A percentile compares a stretch with the other conserved stretches of the same genome.
Conservation (phyloP, 768 basidiomycete species). For the Lyophyllum decastes region DNA sequence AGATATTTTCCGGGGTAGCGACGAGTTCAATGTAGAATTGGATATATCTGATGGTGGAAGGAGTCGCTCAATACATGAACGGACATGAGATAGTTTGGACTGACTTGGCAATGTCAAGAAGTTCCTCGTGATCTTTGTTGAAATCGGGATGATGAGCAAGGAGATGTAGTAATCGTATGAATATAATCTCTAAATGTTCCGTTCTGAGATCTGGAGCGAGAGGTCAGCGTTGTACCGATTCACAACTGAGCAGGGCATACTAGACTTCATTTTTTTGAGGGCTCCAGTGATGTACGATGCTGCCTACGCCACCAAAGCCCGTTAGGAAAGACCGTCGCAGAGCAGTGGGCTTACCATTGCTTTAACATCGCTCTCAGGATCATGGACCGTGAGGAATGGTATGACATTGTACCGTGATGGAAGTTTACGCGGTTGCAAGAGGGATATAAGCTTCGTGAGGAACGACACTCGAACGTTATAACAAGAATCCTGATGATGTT, state of each 20-base stretch:
- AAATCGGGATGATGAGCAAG: slow-evolving; percentile 97
- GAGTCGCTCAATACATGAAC: slow-evolving; percentile 2
- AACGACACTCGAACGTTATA: slow-evolving; percentile 84
- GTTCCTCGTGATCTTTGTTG: slow-evolving; percentile 59
- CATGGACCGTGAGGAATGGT: slow-evolving; percentile 86
- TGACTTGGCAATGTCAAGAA: slow-evolving; percentile 82
- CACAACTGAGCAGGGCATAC: slow-evolving; percentile 28
- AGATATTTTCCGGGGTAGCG: slow-evolving; percentile 77
- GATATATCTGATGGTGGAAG: slow-evolving; percentile 63
- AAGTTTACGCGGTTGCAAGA: slow-evolving; percentile 67
- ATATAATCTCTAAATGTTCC: slow-evolving; percentile 76
- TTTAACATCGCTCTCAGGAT: slow-evolving; percentile 85
- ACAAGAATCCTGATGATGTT: slow-evolving; percentile 68
- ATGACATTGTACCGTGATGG: slow-evolving; percentile 77
- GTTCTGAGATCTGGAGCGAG: slow-evolving; percentile 48
- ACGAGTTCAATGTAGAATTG: slow-evolving; percentile 85
- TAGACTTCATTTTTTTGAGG: slow-evolving; percentile 45
- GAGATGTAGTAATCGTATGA: slow-evolving; percentile 84
- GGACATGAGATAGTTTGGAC: slow-evolving; percentile 20
- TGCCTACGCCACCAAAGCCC: slow-evolving; percentile 41
- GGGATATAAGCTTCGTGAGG: slow-evolving; percentile 68
- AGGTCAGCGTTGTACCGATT: neutral
- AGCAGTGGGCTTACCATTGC: slow-evolving; percentile 50
- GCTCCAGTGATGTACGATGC: slow-evolving; percentile 54
- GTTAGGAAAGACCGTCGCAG: neutral